Percentiles rank a stretch among this genome's conserved stretches.
Conservation (phyloP, 352 stramenopile species). For the Phytopythium montanum region DNA sequence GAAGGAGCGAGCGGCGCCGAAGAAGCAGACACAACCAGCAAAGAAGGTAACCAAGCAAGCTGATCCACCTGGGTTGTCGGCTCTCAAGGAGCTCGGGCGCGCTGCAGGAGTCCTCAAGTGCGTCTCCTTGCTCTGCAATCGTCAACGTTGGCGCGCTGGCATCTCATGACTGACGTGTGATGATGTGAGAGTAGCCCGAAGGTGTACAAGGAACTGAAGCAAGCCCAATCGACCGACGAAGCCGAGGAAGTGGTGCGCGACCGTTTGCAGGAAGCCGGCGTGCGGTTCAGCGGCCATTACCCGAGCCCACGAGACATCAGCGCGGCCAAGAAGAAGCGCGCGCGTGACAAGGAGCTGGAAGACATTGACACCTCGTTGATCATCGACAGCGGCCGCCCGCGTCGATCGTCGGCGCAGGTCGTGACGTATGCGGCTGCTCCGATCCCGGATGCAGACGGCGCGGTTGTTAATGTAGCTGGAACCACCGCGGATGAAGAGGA, state of each 20-base stretch:
- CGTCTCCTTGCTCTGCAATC: slow-evolving; percentile 9
- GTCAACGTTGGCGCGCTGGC: not conserved
- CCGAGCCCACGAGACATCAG: slow-evolving; percentile 63
- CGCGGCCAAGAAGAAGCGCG: slow-evolving; percentile 62
- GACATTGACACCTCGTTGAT: slow-evolving; percentile 83
- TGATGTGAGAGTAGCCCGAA: slow-evolving; percentile 31
- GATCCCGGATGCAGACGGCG: slow-evolving; percentile 41
- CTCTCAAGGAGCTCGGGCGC: slow-evolving; percentile 69
- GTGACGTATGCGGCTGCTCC: slow-evolving; percentile 29
- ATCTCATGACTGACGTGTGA: not conserved
- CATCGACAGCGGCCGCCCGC: slow-evolving; percentile 34
- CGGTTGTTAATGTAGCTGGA: slow-evolving; percentile 8
- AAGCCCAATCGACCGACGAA: slow-evolving; percentile 29
- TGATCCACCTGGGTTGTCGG: slow-evolving; percentile 43
- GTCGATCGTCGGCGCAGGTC: slow-evolving; percentile 17
- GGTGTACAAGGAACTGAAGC: slow-evolving; percentile 61
- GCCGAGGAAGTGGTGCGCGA: slow-evolving; percentile 61
- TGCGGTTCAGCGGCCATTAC: slow-evolving; percentile 59
- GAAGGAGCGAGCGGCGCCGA: slow-evolving; percentile 8
- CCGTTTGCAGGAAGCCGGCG: slow-evolving; percentile 31
- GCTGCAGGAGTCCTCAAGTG: slow-evolving; percentile 68
- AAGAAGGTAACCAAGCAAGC: slow-evolving; percentile 26
- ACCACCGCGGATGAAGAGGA: slow-evolving; percentile 12
- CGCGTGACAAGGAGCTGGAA: slow-evolving; percentile 69
- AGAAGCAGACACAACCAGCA: slow-evolving; percentile 7